phyloP scores from a whole-genome alignment of 441 rosid genomes.

The Pelargonium citronellum region DNA sequence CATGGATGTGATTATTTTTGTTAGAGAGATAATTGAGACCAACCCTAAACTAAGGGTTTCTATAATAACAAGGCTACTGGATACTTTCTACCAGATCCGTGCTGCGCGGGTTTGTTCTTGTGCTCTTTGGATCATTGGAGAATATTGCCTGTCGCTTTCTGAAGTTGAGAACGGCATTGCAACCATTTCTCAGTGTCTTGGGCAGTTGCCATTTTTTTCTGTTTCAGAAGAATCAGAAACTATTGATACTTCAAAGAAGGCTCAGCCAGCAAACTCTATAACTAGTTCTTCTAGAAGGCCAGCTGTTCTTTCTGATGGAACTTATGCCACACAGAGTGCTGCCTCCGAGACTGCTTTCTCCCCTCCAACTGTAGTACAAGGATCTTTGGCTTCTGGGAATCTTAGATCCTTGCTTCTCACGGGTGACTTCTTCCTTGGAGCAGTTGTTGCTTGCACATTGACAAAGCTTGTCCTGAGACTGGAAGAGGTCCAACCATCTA shows the following conservation, averaged over 20 bases:
- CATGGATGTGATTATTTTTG: conserved; percentile 71
- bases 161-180: conserved; percentile 75
- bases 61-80: conserved; percentile 71
- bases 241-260: conserved; percentile 43
- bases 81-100: conserved; percentile 80
- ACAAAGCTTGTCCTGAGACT: conserved; percentile 77
- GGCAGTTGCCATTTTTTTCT: conserved; percentile 73
- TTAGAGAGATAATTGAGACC: conserved; percentile 79
- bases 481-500: conserved; percentile 79
- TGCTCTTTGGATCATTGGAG: conserved; percentile 93
- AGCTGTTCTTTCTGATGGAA: conserved; percentile 85
- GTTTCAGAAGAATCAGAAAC: conserved; percentile 54
- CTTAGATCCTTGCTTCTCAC: conserved; percentile 70
- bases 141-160: conserved; percentile 76
- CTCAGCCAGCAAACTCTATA: conserved; percentile 44
- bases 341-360: conserved; percentile 84
- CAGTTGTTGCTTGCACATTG: conserved; percentile 76
- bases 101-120: conserved; percentile 81
- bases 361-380: conserved; percentile 68
- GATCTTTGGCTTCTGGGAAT: conserved; percentile 70
- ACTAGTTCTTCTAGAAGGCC: conserved; percentile 79
- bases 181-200: conserved; percentile 81
- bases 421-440: conserved; percentile 95
- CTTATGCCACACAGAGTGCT: conserved; percentile 93
- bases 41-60: conserved; percentile 80